Evolutionary conservation across 441 rosid species (phyloP).

Genomic region (Heliophila coronopifolia): DNA sequence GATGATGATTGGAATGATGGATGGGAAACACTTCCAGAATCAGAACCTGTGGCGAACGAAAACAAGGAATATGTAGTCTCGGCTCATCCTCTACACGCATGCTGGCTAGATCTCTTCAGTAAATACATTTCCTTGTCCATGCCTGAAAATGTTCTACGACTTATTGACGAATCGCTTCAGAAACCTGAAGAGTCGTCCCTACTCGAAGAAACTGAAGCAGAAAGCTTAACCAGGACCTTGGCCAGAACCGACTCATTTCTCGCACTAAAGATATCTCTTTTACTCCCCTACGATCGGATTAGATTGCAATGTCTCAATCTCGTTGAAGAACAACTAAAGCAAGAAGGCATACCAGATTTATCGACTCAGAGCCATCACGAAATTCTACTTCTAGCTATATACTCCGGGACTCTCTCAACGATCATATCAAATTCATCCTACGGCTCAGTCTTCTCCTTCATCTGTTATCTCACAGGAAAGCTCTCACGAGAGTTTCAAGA

Average conservation of each 20-base stretch:
- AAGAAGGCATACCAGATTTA: constrained; percentile 44
- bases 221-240: constrained; percentile 37
- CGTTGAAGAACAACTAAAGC: constrained; percentile 62
- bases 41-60: constrained; percentile 49
- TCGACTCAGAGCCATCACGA: constrained; percentile 42
- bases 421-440: constrained; percentile 43
- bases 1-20: constrained; percentile 92
- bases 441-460: constrained; percentile 52
- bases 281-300: constrained; percentile 63
- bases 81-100: constrained; percentile 68
- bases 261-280: constrained; percentile 57
- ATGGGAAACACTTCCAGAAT: constrained; percentile 95
- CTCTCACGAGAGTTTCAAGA: constrained; percentile 70
- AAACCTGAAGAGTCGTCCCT: constrained; percentile 43
- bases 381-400: constrained; percentile 49
- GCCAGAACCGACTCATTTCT: constrained; percentile 37
- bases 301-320: constrained; percentile 45
- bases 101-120: constrained; percentile 69
- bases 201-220: constrained; percentile 55
- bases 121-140: constrained; percentile 34
- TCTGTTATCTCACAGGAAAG: constrained; percentile 69
- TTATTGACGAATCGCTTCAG: constrained; percentile 54
- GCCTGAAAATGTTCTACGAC: constrained; percentile 41
- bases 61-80: constrained; percentile 26
- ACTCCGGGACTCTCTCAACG: constrained; percentile 51